phyloP scores from a whole-genome alignment of 192 early-diverging fungal genomes.

The Gaertneriomyces sp. region DNA sequence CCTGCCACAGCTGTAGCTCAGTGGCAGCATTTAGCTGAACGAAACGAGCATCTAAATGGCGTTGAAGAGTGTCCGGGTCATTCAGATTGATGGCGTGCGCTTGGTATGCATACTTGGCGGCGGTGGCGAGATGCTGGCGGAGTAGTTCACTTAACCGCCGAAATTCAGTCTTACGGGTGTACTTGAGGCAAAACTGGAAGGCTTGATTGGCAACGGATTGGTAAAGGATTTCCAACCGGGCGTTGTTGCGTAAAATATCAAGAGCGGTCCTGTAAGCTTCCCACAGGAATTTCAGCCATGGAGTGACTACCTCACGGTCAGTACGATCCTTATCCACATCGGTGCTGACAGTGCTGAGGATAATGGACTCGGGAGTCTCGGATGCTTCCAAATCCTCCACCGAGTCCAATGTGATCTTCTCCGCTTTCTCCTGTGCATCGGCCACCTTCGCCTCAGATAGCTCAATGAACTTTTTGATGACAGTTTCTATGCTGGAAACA shows the following conservation, averaged over 20 bases:
- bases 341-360: conserved; percentile 90
- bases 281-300: conserved; percentile 99
- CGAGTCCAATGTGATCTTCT: conserved; percentile 75
- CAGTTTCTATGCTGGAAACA: conserved; percentile 84
- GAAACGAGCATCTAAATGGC: conserved; percentile 94
- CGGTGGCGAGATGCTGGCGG: conserved; percentile 84
- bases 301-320: conserved; percentile 95
- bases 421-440: conserved; percentile 86
- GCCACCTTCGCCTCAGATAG: conserved; percentile 81
- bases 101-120: conserved; percentile 89
- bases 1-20: conserved; percentile 98
- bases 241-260: conserved; percentile 95
- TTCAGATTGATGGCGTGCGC: conserved; percentile 90
- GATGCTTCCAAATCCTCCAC: conserved; percentile 95
- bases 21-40: conserved; percentile 92
- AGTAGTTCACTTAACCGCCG: conserved; percentile 95
- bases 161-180: conserved; percentile 97
- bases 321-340: conserved; percentile 94
- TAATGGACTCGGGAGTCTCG: conserved; percentile 95
- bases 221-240: conserved; percentile 90
- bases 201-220: conserved; percentile 86
- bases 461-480: conserved; percentile 84
- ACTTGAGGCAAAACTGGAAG: conserved; percentile 93
- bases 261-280: conserved; percentile 98
- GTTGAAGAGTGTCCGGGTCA: conserved; percentile 93